Conservation (phyloP, 208 protist species). For the Entamoeba invadens region DNA sequence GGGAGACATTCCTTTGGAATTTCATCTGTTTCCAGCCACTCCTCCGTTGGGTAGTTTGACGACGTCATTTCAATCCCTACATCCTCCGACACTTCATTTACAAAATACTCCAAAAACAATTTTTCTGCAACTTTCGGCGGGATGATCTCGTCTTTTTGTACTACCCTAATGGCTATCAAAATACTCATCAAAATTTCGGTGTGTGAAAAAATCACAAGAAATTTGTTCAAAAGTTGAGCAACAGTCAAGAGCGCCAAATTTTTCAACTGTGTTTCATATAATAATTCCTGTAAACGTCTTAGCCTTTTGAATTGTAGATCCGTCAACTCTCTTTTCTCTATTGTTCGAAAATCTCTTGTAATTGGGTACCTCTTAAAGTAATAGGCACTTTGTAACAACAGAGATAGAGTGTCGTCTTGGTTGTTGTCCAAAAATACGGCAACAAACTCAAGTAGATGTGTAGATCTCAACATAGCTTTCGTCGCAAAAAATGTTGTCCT, state of each 20-base stretch:
- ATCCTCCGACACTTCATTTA: not conserved
- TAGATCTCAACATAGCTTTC: not conserved
- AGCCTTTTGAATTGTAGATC: not conserved
- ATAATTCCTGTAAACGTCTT: not conserved
- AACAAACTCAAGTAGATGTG: not conserved
- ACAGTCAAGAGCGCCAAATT: not conserved
- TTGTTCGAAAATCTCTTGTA: not conserved
- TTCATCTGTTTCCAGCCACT: not conserved
- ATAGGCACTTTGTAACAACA: not conserved
- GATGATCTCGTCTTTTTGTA: not conserved
- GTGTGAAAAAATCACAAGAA: not conserved
- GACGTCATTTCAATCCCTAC: not conserved
- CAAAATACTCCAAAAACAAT: not conserved
- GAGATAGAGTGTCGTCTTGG: not conserved
- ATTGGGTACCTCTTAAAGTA: not conserved
- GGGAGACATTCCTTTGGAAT: not conserved
- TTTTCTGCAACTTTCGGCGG: not conserved
- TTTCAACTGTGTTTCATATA: not conserved
- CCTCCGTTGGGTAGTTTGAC: not conserved
- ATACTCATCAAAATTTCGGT: not conserved
- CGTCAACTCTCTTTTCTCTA: not conserved
- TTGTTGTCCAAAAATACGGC: not conserved
- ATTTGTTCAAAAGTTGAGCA: not conserved
- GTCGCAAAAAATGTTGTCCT: not conserved
- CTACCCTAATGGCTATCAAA: not conserved